These are phyloP conservation scores for Chaetomium sp. DNA, from an alignment of 2,329 filamentous ascomycete species.

Conservation along the genomic window DNA sequence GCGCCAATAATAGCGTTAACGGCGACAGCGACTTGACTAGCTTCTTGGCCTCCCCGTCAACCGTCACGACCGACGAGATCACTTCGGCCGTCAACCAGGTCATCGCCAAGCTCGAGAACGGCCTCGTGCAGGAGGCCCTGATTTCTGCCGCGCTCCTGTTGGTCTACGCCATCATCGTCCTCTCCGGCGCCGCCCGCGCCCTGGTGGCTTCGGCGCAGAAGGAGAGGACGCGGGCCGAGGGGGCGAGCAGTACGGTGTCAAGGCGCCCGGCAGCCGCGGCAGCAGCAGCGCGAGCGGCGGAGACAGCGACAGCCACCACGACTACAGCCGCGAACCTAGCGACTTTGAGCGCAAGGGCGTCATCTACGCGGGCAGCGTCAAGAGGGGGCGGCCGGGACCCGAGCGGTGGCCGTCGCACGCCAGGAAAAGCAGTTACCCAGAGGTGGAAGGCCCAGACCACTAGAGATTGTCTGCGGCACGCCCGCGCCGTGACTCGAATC, in stretches of 20 bases:
- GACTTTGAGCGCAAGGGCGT: conserved; percentile 24
- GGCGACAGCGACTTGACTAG: conserved; percentile 63
- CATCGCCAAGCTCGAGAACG: conserved; percentile 64
- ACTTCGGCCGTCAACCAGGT: conserved; percentile 73
- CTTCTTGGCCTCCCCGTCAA: conserved; percentile 77
- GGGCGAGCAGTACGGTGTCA: conserved; percentile 45
- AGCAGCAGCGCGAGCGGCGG: conserved; percentile 6
- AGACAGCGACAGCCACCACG: not conserved
- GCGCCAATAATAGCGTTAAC: conserved; percentile 64
- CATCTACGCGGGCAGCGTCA: conserved; percentile 33
- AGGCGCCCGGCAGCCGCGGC: conserved; percentile 2
- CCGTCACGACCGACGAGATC: conserved; percentile 77
- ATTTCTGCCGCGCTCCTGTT: conserved; percentile 75
- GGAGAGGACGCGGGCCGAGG: conserved; percentile 63
- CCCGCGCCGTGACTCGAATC: not conserved
- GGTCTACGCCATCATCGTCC: conserved; percentile 75
- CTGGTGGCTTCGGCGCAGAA: conserved; percentile 60
- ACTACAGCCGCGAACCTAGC: not conserved
- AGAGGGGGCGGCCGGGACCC: conserved; percentile 23
- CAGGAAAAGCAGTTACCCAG: conserved; percentile 35
- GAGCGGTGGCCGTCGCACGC: conserved; percentile 31
- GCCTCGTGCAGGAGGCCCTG: conserved; percentile 74
- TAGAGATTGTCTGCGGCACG: conserved; percentile 27
- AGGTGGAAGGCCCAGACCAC: conserved; percentile 38
- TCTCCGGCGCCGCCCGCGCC: conserved; percentile 72